A percentile compares a stretch with the other conserved stretches of the same genome.
phyloP scores from a whole-genome alignment of 1,284 basidiomycete genomes.

The Coniferiporia sulphurascens region DNA sequence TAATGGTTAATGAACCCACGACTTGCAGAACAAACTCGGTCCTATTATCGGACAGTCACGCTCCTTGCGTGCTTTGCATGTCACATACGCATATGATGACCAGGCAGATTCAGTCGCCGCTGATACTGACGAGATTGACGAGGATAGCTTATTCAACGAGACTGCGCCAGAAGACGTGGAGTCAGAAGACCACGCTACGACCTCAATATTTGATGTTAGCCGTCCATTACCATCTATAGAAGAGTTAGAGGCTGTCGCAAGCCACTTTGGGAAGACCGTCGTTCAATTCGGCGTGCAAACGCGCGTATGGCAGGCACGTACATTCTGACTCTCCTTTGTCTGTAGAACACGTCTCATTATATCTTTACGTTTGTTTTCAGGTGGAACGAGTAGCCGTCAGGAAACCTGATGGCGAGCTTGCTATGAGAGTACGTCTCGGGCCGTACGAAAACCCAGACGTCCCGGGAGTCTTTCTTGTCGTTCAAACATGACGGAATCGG shows the following conservation, averaged over 20 bases:
- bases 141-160: not conserved
- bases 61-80: conserved; percentile 44
- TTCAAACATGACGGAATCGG: conserved; percentile 42
- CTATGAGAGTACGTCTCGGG: conserved; percentile 35
- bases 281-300: conserved; percentile 36
- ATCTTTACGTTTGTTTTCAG: conserved; percentile 31
- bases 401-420: conserved; percentile 32
- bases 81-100: conserved; percentile 40
- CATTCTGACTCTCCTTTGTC: not conserved
- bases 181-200: not conserved
- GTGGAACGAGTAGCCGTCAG: conserved; percentile 38
- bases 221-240: conserved; percentile 18
- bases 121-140: not conserved
- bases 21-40: conserved; percentile 37
- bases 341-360: not conserved
- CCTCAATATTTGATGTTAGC: not conserved
- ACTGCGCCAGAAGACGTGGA: too few species aligned
- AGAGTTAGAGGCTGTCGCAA: conserved; percentile 25
- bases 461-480: conserved; percentile 68
- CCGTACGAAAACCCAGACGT: conserved; percentile 60
- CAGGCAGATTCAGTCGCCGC: not conserved
- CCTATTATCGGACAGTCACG: conserved; percentile 31
- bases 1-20: conserved; percentile 5
- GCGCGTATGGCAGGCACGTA: conserved; percentile 44
- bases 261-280: conserved; percentile 28